phyloP scores from a whole-genome alignment of 129 eudicot genomes.

The Escallonia herrerae region DNA sequence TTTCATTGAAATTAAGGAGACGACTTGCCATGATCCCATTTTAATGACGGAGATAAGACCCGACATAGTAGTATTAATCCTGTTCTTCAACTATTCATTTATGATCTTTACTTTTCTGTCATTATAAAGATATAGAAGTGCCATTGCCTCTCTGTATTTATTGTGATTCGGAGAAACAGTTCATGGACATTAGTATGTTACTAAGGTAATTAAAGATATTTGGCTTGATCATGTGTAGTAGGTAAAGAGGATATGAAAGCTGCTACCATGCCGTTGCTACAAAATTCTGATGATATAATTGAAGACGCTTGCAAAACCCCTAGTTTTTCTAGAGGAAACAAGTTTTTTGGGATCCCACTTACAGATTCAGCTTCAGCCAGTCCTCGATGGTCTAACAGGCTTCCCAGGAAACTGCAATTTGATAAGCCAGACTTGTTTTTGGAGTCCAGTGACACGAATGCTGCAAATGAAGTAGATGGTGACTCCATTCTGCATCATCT shows the following conservation, averaged over 20 bases:
- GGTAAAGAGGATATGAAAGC: constrained; percentile 30
- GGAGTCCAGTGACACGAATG: constrained; percentile 24
- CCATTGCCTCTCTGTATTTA: no score
- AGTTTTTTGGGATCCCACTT: constrained; percentile 52
- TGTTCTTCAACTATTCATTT: no score
- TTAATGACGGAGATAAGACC: no score
- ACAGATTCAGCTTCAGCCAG: constrained; percentile 36
- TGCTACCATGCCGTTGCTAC: constrained; percentile 12
- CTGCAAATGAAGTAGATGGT: constrained; percentile 20
- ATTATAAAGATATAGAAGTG: no score
- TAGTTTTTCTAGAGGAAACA: constrained; percentile 30
- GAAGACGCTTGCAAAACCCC: constrained; percentile 49
- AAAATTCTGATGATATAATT: constrained; percentile 36
- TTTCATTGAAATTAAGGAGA: no score
- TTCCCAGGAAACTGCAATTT: constrained; percentile 22
- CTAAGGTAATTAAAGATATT: not conserved
- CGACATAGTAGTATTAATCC: no score
- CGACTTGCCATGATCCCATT: no score
- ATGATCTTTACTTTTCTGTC: no score
- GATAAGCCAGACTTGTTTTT: constrained; percentile 27
- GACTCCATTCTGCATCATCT: constrained; percentile 31
- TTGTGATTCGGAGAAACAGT: no score
- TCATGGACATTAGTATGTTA: not conserved
- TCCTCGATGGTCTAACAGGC: constrained; percentile 40
- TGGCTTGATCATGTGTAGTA: constrained; percentile 12